Base-by-base conservation (phyloP, 1,139 yeast species). In the Meyerozyma athensensis region DNA sequence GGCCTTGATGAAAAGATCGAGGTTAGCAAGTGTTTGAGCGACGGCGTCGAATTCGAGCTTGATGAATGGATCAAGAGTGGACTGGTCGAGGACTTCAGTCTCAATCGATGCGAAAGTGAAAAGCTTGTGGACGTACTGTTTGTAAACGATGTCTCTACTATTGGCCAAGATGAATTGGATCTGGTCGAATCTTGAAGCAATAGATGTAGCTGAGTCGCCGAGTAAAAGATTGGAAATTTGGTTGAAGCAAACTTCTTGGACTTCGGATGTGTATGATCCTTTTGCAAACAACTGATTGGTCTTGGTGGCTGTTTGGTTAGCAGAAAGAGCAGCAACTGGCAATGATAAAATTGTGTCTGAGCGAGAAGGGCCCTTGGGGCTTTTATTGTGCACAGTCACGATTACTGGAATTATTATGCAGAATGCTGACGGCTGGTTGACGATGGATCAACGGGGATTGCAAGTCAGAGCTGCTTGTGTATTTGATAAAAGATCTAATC, bases 291-390 rank as follows among this genome's bases (percentile, higher is more conserved):
- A 35, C 22, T 26, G 40, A 18, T 35, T 39, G 33, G 37, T 39
- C 40, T 39, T 38, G 41, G 16, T 33, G 32, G 33, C 37, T 34
- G 36, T 31, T 36, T n/a, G n/a, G n/a, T n/a, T n/a, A n/a, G n/a
- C 28, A 12, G 31, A n/a, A 19, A 14, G 6, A 13, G 8, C 34
- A 19, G 34, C 18, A 16, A 13, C 34, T 13, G 22, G 19, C n/a
- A 24, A 12, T 19, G 34, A 24, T 22, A 16, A 7, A 5, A 8
- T 31, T n/a, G 22, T 19, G 34, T 18, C 34, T 19, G 16, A 13
- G 16, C 19, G 34, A 13, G 34, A 5, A 10, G 36, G 54, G 66
- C 67, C 67, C 67, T 44, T 44, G 47, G 67, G 67, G 66, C 65
- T 58, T 34, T 48, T 49, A 35, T 41, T 43, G 36, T 51, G 34